Evolutionary conservation across 345 rosid species (phyloP).

Genomic region (Ceriops zippeliana): DNA sequence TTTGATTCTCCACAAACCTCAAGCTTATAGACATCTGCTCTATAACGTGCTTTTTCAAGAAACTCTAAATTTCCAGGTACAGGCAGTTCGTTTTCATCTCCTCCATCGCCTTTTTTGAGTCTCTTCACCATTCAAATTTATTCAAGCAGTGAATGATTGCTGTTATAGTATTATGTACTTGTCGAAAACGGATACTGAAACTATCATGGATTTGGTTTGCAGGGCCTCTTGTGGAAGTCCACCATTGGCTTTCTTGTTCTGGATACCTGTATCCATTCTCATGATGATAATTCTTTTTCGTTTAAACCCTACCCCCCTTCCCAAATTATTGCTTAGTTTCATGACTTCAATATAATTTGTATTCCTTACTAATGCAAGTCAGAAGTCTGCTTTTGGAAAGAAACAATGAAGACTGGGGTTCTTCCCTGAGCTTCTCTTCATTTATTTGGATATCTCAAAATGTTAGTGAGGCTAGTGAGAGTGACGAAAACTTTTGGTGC

Average conservation of each 20-base stretch:
- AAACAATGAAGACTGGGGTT: slow-evolving; percentile 37
- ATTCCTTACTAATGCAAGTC: slow-evolving; percentile 55
- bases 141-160: no score
- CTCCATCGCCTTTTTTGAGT: background rate
- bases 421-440: slow-evolving; percentile 38
- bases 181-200: slow-evolving; percentile 34
- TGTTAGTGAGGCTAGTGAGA: slow-evolving; percentile 27
- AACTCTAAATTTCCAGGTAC: slow-evolving; percentile 48
- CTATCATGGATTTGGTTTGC: slow-evolving; percentile 25
- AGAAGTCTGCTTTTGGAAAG: slow-evolving; percentile 47
- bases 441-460: slow-evolving; percentile 30
- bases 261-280: slow-evolving; percentile 81
- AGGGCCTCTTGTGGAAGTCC: slow-evolving; percentile 70
- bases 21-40: slow-evolving; percentile 72
- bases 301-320: slow-evolving; percentile 40
- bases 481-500: background rate
- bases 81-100: background rate
- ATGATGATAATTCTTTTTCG: slow-evolving; percentile 30
- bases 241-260: slow-evolving; percentile 55
- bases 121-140: background rate
- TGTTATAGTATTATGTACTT: no score
- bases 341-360: slow-evolving; percentile 4
- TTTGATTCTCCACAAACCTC: slow-evolving; percentile 77
- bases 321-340: slow-evolving; percentile 10
- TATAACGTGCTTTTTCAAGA: slow-evolving; percentile 57